Evolutionary conservation across 345 rosid species (phyloP).

Genomic region (Abelmoschus esculentus): DNA sequence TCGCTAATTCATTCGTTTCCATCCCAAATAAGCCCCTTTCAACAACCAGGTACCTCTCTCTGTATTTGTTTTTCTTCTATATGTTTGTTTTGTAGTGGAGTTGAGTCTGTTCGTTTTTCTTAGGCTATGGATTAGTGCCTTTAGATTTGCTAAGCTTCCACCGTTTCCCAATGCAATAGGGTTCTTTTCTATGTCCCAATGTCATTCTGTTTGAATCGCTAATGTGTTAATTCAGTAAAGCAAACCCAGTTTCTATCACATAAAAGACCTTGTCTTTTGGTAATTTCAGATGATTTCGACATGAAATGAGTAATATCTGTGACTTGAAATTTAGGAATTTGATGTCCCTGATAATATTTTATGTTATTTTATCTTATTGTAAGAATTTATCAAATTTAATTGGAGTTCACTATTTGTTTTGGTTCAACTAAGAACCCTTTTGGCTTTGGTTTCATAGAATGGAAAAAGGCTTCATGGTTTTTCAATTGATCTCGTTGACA

Average conservation of each 20-base stretch:
- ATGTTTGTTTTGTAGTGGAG: not conserved
- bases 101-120: not conserved
- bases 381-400: not conserved
- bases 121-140: not conserved
- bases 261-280: not conserved
- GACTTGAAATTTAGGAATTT: not conserved
- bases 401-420: not conserved
- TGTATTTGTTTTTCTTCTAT: conserved; percentile 8
- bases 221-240: not conserved
- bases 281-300: not conserved
- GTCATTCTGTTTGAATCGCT: not conserved
- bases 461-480: not conserved
- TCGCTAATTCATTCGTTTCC: not conserved
- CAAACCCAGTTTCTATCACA: not conserved
- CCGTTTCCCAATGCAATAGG: not conserved
- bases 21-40: not conserved
- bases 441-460: not conserved
- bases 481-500: not conserved
- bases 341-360: not conserved
- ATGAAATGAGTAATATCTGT: not conserved
- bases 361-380: not conserved
- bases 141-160: not conserved
- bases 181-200: not conserved
- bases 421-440: not conserved
- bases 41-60: conserved; percentile 27